Percentiles rank a stretch among this genome's conserved stretches.
phyloP scores from a whole-genome alignment of 176 grass and related monocot species.

The Pharus latifolius region DNA sequence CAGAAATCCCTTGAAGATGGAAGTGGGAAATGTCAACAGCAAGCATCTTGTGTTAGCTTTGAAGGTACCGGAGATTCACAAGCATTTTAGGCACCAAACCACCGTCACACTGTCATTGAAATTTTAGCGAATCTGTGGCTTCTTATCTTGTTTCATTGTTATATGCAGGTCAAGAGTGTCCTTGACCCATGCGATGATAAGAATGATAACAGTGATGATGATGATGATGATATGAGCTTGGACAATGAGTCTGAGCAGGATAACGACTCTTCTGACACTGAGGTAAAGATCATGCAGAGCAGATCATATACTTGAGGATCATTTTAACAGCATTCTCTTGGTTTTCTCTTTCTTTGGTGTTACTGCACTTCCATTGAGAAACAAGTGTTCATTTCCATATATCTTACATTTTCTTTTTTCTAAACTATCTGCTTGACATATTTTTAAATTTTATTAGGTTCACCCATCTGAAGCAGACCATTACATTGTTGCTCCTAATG shows the following conservation, averaged over 20 bases:
- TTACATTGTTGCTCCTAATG: slow-evolving; percentile 78
- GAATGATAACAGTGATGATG: slow-evolving; percentile 40
- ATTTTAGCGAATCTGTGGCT: slow-evolving; percentile 4
- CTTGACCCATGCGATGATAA: slow-evolving; percentile 94
- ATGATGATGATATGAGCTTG: slow-evolving; percentile 68
- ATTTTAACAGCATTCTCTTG: neutral
- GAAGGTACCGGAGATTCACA: slow-evolving; percentile 49
- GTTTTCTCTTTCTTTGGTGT: neutral
- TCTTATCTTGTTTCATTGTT: slow-evolving; percentile 14
- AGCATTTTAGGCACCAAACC: neutral
- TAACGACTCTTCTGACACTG: slow-evolving; percentile 74
- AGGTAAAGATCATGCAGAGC: slow-evolving; percentile 35
- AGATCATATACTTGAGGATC: neutral
- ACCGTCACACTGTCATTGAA: no score
- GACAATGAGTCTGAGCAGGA: slow-evolving; percentile 51
- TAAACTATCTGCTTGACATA: neutral
- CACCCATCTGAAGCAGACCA: slow-evolving; percentile 52
- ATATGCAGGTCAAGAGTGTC: slow-evolving; percentile 89
- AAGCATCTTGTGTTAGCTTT: slow-evolving; percentile 86
- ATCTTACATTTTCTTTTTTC: neutral
- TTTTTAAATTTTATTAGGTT: slow-evolving; percentile 40
- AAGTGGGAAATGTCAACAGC: slow-evolving; percentile 95
- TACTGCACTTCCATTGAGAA: neutral
- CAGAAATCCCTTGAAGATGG: slow-evolving; percentile 94
- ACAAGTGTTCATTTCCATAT: neutral